These are phyloP conservation scores for Neospermospora avenae DNA, from an alignment of 2,329 filamentous ascomycete species.

Conservation along the genomic window DNA sequence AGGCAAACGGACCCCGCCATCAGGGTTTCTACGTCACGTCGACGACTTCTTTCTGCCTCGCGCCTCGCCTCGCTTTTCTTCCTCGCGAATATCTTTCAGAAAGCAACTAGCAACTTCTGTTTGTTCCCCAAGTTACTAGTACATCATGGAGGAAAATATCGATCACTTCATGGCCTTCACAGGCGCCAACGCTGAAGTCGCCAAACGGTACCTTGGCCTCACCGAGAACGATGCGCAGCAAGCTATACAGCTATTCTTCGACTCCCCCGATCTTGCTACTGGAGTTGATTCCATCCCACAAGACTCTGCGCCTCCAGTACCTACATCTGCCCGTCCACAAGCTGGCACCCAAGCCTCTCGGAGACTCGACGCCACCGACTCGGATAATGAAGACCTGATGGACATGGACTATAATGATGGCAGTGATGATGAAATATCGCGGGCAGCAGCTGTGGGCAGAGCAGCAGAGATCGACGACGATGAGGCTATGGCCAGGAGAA, in stretches of 20 bases:
- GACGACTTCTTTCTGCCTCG: neutral
- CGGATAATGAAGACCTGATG: slow-evolving; percentile 65
- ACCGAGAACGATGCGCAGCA: slow-evolving; percentile 81
- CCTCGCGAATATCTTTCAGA: neutral
- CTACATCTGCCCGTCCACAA: slow-evolving; percentile 30
- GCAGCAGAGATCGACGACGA: slow-evolving; percentile 75
- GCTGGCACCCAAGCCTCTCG: slow-evolving; percentile 50
- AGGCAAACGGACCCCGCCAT: slow-evolving; percentile 6
- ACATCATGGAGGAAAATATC: slow-evolving; percentile 57
- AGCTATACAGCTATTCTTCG: slow-evolving; percentile 86
- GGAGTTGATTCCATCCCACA: slow-evolving; percentile 21
- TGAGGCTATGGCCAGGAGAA: slow-evolving; percentile 82
- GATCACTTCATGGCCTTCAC: slow-evolving; percentile 81
- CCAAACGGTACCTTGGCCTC: slow-evolving; percentile 78
- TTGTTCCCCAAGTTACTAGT: neutral
- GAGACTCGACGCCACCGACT: slow-evolving; percentile 64
- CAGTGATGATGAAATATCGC: slow-evolving; percentile 28
- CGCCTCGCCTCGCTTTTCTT: neutral
- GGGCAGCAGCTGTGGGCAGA: slow-evolving; percentile 39
- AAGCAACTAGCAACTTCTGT: neutral
- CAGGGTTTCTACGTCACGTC: slow-evolving; percentile 10
- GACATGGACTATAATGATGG: slow-evolving; percentile 41
- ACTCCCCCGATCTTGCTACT: slow-evolving; percentile 69
- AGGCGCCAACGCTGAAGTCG: slow-evolving; percentile 67
- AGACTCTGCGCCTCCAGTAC: slow-evolving; percentile 30